Conservation (phyloP, 2,329 filamentous ascomycete genomes). For the Albifimbria verrucaria region DNA sequence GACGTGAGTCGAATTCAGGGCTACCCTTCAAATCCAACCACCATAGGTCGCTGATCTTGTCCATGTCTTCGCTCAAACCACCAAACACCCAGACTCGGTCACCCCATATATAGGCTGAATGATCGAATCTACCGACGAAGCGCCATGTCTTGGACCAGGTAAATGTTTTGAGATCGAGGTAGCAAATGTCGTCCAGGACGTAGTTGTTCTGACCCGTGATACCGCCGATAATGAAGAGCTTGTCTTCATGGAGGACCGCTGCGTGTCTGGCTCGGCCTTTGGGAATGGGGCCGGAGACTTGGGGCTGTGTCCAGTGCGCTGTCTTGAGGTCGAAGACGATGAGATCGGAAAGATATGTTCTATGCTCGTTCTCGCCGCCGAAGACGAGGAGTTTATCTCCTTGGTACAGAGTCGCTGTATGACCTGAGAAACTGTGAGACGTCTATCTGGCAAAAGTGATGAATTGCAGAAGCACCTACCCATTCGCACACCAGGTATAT, state of each 20-base stretch:
- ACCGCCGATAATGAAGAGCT: slow-evolving; percentile 93
- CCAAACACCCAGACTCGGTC: slow-evolving; percentile 96
- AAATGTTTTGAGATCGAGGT: slow-evolving; percentile 93
- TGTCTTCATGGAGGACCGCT: slow-evolving; percentile 92
- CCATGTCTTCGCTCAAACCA: slow-evolving; percentile 92
- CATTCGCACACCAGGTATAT: slow-evolving; percentile 96
- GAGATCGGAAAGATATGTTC: slow-evolving; percentile 90
- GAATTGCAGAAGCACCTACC: slow-evolving; percentile 57
- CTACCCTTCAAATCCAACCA: slow-evolving; percentile 94
- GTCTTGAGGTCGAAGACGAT: slow-evolving; percentile 95
- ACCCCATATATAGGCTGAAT: slow-evolving; percentile 88
- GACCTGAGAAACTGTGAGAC: too few species aligned
- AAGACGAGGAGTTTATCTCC: slow-evolving; percentile 96
- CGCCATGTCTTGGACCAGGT: slow-evolving; percentile 97
- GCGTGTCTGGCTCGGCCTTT: slow-evolving; percentile 91
- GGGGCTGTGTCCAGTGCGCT: slow-evolving; percentile 91
- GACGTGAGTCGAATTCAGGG: slow-evolving; percentile 74
- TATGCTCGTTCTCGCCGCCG: slow-evolving; percentile 95
- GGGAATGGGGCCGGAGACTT: slow-evolving; percentile 78
- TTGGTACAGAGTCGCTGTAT: slow-evolving; percentile 91
- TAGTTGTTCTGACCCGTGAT: slow-evolving; percentile 90
- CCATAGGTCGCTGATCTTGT: slow-evolving; percentile 93
- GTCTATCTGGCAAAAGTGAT: too few species aligned
- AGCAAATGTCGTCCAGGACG: slow-evolving; percentile 94
- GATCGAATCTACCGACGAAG: slow-evolving; percentile 92